Evolutionary conservation across 768 basidiomycete genomes (phyloP), one percentile per base, ranked within the genome.

Genomic region (Imleria badia): DNA sequence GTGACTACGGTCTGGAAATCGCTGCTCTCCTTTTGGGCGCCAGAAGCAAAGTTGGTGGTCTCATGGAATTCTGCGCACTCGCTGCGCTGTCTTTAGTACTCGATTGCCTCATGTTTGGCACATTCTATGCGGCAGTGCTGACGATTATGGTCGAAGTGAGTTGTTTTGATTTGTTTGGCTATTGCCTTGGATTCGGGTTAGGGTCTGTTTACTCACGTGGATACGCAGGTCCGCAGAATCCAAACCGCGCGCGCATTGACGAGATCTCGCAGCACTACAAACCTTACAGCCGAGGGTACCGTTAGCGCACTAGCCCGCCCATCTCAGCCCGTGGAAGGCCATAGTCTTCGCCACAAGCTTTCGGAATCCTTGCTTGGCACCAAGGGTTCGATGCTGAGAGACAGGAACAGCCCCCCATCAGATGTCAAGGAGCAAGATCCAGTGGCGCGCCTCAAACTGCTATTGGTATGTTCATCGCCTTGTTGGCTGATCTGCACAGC

Each of bases 131-230:
- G 1, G 86, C 91, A 2, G 84, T 98, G 49, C 75, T 99, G 49
- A 87, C 85, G n/a, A 80, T 99, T 69, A 97, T 98, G 89, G 87
- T 98, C 56, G 96, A 99, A 80, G 93, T 93, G 51, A 51, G 79
- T 60, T 51, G 70, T 61, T 52, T 57, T 57, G 41, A 1, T 43
- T 56, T 62, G 53, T 54, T 63, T 58, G 42, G 23, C 36, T 6
- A 4, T 29, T 42, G 19, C 9, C 33, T 14, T 22, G 34, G 33
- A 15, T 47, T 56, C n/a, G 57, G 59, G 59, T 63, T 52, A 33
- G 35, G 55, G 52, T 55, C 17, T n/a, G 11, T 10, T 54, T 30
- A 17, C 55, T 51, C 33, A 67, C 38, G 42, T 31, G 5, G 5
- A 35, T 48, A 35, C 46, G 22, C 63, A 88, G 86, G 88, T 90